These are phyloP conservation scores for Nematocida sp. DNA, from an alignment of 371 early-diverging fungal species.

Conservation along the genomic window DNA sequence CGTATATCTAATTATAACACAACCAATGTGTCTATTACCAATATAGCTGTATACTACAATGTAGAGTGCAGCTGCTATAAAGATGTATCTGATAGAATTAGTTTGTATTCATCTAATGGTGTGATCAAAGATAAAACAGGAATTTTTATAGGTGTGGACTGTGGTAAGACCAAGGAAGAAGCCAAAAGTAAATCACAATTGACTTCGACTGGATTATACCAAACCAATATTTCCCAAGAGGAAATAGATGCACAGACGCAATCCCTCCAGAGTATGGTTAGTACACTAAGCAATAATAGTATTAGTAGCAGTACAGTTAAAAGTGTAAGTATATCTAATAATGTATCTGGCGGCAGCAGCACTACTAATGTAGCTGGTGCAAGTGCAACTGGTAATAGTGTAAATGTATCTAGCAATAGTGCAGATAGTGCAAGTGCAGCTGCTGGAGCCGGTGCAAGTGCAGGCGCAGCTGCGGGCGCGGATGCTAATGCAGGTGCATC, in stretches of 20 bases:
- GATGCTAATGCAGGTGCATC: conserved; percentile 6
- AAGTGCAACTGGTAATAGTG: too few relatives aligned
- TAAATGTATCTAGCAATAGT: too few relatives aligned
- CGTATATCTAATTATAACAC: too few relatives aligned
- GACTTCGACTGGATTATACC: conserved; percentile 53
- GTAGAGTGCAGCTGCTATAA: conserved; percentile 57
- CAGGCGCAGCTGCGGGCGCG: conserved; percentile 9
- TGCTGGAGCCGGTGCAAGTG: background rate
- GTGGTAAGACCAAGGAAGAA: conserved; percentile 56
- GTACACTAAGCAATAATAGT: too few relatives aligned
- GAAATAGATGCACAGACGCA: conserved; percentile 37
- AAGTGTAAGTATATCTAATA: too few relatives aligned
- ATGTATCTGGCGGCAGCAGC: too few relatives aligned
- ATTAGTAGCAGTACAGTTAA: background rate
- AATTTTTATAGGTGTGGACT: conserved; percentile 69
- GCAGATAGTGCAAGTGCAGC: conserved; percentile 21
- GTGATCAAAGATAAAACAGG: conserved; percentile 66
- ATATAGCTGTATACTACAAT: conserved; percentile 51
- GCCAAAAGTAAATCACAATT: conserved; percentile 34
- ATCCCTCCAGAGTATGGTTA: background rate
- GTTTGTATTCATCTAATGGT: conserved; percentile 63
- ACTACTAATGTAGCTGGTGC: too few relatives aligned
- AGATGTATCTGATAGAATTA: conserved; percentile 64
- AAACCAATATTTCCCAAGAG: conserved; percentile 24
- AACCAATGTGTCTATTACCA: conserved; percentile 9